Conservation (phyloP, 805 yeast genomes). For the Torulaspora delbrueckii region DNA sequence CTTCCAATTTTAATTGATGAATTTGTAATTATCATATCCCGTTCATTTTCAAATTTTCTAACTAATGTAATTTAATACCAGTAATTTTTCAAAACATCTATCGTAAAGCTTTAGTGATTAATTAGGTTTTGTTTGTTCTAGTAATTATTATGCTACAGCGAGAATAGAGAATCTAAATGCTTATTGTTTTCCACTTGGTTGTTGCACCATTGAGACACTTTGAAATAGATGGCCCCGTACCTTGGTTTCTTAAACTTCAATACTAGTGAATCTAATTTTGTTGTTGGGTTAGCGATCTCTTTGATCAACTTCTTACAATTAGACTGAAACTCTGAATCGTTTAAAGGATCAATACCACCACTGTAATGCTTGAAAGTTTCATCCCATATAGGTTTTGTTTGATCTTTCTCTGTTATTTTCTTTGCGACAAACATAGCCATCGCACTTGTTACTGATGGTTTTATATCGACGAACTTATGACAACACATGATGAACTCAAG, state of each 20-base stretch:
- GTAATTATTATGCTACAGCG: conserved; percentile 11
- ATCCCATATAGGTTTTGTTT: conserved; percentile 33
- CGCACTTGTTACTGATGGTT: conserved; percentile 80
- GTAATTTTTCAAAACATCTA: neutral
- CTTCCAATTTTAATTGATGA: conserved; percentile 4
- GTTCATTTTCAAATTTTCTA: conserved; percentile 1
- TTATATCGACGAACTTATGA: conserved; percentile 62
- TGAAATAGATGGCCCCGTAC: conserved; percentile 18
- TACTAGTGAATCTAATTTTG: conserved; percentile 27
- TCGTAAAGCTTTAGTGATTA: neutral
- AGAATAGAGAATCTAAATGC: conserved; percentile 11
- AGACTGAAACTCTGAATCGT: conserved; percentile 22
- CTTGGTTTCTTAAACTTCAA: conserved; percentile 24
- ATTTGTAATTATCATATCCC: neutral
- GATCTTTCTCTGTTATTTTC: conserved; percentile 38
- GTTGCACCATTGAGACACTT: conserved; percentile 20
- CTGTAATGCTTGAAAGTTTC: conserved; percentile 25
- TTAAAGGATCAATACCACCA: conserved; percentile 26
- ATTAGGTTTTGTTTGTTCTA: conserved; percentile 1
- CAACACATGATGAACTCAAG: conserved; percentile 75
- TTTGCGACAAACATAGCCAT: conserved; percentile 83
- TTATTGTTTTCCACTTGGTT: conserved; percentile 10
- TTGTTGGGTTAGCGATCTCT: conserved; percentile 29
- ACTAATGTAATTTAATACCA: conserved; percentile 7
- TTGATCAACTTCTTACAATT: conserved; percentile 24